phyloP scores from a whole-genome alignment of 2,329 filamentous ascomycete species.

The Clarireedia monteithiana region DNA sequence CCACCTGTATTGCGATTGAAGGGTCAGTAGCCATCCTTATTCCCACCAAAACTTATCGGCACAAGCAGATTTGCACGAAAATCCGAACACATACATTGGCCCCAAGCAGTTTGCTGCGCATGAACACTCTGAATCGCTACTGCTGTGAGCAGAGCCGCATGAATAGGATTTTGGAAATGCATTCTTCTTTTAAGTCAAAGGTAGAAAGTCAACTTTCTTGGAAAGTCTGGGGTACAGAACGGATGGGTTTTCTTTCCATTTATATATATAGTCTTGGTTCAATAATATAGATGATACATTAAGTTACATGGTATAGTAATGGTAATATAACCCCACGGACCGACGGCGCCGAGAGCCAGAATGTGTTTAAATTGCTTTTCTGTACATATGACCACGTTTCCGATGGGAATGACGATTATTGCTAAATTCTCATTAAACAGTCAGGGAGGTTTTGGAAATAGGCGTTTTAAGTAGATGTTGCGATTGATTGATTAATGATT shows the following conservation, averaged over 20 bases:
- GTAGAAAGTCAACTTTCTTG: background rate
- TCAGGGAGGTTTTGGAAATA: too few relatives aligned
- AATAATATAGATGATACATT: too few relatives aligned
- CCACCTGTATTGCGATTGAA: slow-evolving; percentile 14
- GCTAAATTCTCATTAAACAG: too few relatives aligned
- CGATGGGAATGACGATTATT: too few relatives aligned
- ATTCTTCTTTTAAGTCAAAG: background rate
- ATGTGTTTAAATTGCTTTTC: background rate
- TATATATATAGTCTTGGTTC: background rate
- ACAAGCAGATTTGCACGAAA: too few relatives aligned
- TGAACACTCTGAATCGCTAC: slow-evolving; percentile 4
- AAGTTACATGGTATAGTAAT: too few relatives aligned
- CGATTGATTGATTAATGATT: too few relatives aligned
- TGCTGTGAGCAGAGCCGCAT: background rate
- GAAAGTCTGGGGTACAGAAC: background rate
- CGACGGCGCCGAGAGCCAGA: background rate
- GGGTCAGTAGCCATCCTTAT: background rate
- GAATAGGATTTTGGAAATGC: background rate
- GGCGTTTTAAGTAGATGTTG: too few relatives aligned
- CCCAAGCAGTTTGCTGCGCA: slow-evolving; percentile 20
- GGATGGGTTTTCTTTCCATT: background rate
- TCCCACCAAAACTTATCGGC: background rate
- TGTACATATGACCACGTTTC: too few relatives aligned
- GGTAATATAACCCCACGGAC: background rate
- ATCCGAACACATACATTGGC: slow-evolving; percentile 16